Percentiles rank a stretch among this genome's conserved stretches.
phyloP scores from a whole-genome alignment of 2,329 filamentous ascomycete species.

The Hymenoscyphus fraxineus region DNA sequence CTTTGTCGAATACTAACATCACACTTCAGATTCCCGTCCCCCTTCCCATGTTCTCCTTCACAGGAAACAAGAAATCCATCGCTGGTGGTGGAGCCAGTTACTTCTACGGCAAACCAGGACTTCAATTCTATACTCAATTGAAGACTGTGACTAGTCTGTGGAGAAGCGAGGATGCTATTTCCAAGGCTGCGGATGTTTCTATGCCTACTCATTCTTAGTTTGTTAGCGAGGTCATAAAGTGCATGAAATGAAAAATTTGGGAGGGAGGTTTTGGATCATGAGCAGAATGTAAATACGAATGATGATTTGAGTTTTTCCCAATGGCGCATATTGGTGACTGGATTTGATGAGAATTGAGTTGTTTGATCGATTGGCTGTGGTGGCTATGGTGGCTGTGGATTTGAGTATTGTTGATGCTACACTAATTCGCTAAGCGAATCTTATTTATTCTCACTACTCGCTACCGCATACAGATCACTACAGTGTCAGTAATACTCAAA shows the following conservation, averaged over 20 bases:
- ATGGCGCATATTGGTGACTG: background rate
- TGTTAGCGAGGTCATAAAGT: background rate
- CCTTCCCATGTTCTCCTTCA: conserved; percentile 69
- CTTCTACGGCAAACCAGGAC: conserved; percentile 89
- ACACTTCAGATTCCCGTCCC: conserved; percentile 50
- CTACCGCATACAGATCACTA: no score
- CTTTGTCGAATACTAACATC: background rate
- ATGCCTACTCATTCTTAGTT: conserved; percentile 67
- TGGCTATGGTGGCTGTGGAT: no score
- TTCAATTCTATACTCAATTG: conserved; percentile 94
- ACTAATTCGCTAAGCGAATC: no score
- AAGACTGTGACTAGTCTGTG: conserved; percentile 97
- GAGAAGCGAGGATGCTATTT: conserved; percentile 79
- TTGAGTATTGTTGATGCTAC: no score
- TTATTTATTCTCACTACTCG: no score
- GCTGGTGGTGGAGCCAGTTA: conserved; percentile 89
- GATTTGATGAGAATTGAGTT: background rate
- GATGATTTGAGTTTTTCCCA: background rate
- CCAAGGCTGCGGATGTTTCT: conserved; percentile 77
- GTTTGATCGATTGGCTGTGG: background rate
- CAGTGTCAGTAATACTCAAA: no score
- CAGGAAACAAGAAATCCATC: conserved; percentile 81
- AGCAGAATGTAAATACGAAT: background rate
- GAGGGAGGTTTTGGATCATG: background rate
- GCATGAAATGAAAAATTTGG: background rate